Evolutionary conservation across 305 asterid genomes (phyloP).

Genomic region (Striga hermonthica): DNA sequence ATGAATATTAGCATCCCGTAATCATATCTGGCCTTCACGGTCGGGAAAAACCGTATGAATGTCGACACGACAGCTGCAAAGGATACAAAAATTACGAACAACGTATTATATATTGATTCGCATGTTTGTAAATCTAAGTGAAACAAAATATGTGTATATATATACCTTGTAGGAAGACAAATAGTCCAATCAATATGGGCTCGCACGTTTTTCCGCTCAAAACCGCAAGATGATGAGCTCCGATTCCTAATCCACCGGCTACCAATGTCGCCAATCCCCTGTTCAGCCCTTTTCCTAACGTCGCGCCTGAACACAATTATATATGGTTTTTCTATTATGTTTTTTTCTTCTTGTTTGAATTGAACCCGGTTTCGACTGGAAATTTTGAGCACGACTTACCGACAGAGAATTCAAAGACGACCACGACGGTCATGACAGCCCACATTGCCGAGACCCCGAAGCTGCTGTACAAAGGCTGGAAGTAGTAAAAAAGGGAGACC

Average conservation of each 20-base stretch:
- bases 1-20: conserved; percentile 70
- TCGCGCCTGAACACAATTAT: conserved; percentile 48
- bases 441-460: conserved; percentile 77
- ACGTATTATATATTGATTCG: not conserved
- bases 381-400: conserved; percentile 35
- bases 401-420: conserved; percentile 73
- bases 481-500: conserved; percentile 66
- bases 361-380: not conserved
- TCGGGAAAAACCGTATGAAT: conserved; percentile 62
- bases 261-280: conserved; percentile 68
- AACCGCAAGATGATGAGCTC: conserved; percentile 60
- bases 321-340: too few species aligned
- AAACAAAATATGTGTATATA: not conserved
- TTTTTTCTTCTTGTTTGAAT: too few species aligned
- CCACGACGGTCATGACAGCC: conserved; percentile 86
- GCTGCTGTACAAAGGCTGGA: conserved; percentile 54
- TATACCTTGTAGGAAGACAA: conserved; percentile 68
- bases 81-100: not conserved
- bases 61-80: conserved; percentile 62
- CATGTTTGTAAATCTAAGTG: not conserved
- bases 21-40: conserved; percentile 75
- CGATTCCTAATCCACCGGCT: conserved; percentile 69
- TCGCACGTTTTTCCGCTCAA: conserved; percentile 55
- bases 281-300: conserved; percentile 69
- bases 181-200: conserved; percentile 57